A percentile compares a stretch with the other conserved stretches of the same genome.
phyloP scores from a whole-genome alignment of 768 basidiomycete species.

The Hygrophoropsis aurantiaca region DNA sequence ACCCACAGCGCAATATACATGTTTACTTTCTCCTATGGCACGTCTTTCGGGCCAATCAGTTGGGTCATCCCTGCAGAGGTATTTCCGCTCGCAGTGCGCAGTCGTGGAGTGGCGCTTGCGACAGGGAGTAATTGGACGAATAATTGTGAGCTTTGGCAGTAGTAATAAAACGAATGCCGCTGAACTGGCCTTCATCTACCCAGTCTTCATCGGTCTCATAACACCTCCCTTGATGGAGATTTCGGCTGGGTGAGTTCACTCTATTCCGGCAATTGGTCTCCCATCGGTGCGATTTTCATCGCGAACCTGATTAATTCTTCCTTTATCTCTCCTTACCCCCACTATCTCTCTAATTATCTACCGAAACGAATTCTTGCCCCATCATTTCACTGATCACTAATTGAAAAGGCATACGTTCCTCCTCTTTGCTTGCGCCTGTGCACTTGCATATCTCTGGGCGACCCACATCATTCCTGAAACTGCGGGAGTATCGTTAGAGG shows the following conservation, averaged over 20 bases:
- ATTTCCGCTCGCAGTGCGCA: conserved; percentile 75
- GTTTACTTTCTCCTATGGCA: conserved; percentile 77
- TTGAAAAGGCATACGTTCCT: no score
- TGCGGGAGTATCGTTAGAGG: conserved; percentile 72
- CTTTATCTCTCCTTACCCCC: not conserved
- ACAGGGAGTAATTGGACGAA: conserved; percentile 88
- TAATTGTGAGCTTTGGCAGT: conserved; percentile 67
- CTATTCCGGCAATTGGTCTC: not conserved
- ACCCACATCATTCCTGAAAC: conserved; percentile 74
- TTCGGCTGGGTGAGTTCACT: conserved; percentile 52
- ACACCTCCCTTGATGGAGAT: conserved; percentile 65
- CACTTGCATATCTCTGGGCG: conserved; percentile 69
- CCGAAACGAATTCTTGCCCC: no score
- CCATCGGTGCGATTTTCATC: conserved; percentile 1
- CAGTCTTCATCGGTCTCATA: conserved; percentile 74
- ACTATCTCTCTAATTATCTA: no score
- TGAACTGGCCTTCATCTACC: not conserved
- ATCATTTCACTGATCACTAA: no score
- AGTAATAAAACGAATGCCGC: no score
- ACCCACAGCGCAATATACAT: conserved; percentile 57
- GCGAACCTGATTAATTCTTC: not conserved
- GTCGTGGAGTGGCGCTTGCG: conserved; percentile 79
- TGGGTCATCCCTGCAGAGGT: conserved; percentile 88
- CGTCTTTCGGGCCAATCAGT: conserved; percentile 76
- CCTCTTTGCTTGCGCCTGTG: conserved; percentile 63